Base-by-base conservation (phyloP, 441 rosid genomes). In the Aquilaria agallochum region DNA sequence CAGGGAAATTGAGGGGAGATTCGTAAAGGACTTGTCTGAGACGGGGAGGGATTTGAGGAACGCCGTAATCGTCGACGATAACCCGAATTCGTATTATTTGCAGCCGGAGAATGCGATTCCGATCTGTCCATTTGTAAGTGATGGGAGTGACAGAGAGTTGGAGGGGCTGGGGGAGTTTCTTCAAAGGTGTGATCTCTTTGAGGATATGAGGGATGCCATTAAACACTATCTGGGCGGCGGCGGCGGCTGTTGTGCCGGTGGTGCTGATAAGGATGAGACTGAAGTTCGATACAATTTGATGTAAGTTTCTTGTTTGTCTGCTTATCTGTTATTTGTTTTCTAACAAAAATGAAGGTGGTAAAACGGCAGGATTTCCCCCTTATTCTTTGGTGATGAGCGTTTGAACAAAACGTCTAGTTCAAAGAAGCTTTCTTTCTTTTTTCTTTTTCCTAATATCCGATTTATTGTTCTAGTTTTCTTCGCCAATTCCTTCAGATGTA, bases 91-190 rank as follows among this genome's bases (percentile, higher is more conserved):
- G 2, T 93, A 90, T 67, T 62, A 68, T 60, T 75, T 79, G 57
- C 98, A 93, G 64, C 97, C 91, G 2, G 87, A 82, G 55, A 93
- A 90, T 40, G 98, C 97, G 0, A 70, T 93, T 52, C 95, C 95
- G 5, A 75, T 86, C 11, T 73, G 58, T 67, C 87, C 91, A 5
- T 93, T 88, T 50, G 56, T 56, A 1, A 90, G 80, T 50, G 92
- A 93, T 75, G 64, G 66, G 30, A 34, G 13, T 0, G 98, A 90
- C 54, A 27, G 31, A 1, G 93, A 90, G 80, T 72, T 93, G 60
- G 54, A 65, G 71, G 85, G 80, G 65, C 48, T 93, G 55, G 69
- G 59, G 3, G 72, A 51, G 69, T 90, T 93, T 63, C 85, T 93
- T 13, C 40, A 79, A 30, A 77, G 67, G 6, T 85, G 83, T 67